Evolutionary conservation across 2,329 filamentous ascomycete genomes (phyloP).

Genomic region (Penicillium nordicum): DNA sequence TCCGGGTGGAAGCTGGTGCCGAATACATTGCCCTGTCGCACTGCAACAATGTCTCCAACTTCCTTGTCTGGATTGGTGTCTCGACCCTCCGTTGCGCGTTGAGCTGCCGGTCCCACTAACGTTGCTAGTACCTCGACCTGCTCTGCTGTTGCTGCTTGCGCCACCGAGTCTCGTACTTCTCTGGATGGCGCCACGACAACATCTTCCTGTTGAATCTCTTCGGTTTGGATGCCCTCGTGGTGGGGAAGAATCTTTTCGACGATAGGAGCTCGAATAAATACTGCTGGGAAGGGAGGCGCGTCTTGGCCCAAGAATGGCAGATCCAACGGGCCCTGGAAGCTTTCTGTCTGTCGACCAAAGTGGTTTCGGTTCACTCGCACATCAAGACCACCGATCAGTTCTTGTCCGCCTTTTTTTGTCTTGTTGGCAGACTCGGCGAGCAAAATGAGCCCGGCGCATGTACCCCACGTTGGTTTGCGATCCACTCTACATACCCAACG

Average conservation of each 20-base stretch:
- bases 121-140: constrained; percentile 59
- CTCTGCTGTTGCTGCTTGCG: constrained; percentile 44
- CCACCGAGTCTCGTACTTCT: constrained; percentile 44
- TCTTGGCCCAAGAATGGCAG: constrained; percentile 63
- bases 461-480: constrained; percentile 87
- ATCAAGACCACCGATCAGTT: constrained; percentile 85
- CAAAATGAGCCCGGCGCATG: constrained; percentile 89
- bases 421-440: constrained; percentile 83
- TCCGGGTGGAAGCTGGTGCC: constrained; percentile 96
- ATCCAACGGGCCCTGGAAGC: constrained; percentile 73
- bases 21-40: constrained; percentile 85
- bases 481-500: constrained; percentile 53
- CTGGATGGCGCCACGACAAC: constrained; percentile 58
- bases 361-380: constrained; percentile 92
- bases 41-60: constrained; percentile 74
- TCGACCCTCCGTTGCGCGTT: constrained; percentile 45
- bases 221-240: constrained; percentile 49
- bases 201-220: constrained; percentile 47
- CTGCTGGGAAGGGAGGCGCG: constrained; percentile 63
- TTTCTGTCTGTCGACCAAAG: constrained; percentile 90
- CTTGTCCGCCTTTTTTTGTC: constrained; percentile 86
- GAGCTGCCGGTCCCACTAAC: constrained; percentile 52
- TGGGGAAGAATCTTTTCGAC: constrained; percentile 74
- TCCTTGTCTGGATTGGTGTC: constrained; percentile 41
- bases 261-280: constrained; percentile 93